phyloP scores from a whole-genome alignment of 2,329 filamentous ascomycete species.

The Dactylellina drechsleri region DNA sequence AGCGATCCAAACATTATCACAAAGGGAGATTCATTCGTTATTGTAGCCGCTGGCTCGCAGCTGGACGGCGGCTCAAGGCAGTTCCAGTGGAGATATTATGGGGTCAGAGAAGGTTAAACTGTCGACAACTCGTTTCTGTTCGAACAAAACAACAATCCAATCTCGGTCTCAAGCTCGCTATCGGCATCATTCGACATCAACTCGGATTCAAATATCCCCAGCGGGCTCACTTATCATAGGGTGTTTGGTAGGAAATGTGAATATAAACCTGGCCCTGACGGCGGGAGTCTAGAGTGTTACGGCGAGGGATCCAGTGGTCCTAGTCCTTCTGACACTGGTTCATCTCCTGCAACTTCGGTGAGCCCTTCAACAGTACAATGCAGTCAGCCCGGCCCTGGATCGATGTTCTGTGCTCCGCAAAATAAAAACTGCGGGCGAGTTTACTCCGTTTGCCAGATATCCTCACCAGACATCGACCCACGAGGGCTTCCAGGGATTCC shows the following conservation, averaged over 20 bases:
- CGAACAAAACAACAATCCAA: conserved; percentile 22
- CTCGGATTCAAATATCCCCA: conserved; percentile 1
- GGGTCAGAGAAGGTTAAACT: conserved; percentile 18
- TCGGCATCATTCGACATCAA: conserved; percentile 14
- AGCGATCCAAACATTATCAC: conserved; percentile 13
- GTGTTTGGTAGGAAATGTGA: conserved; percentile 27
- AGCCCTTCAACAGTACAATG: conserved; percentile 13
- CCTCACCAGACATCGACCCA: conserved; percentile 9
- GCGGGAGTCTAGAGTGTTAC: too few species aligned
- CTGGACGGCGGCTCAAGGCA: neutral
- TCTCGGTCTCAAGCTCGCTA: conserved; percentile 15
- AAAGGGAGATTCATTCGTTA: conserved; percentile 16
- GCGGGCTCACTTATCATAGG: neutral
- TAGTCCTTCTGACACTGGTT: too few species aligned
- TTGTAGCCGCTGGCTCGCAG: conserved; percentile 15
- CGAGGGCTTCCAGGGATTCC: conserved; percentile 8
- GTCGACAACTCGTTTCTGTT: conserved; percentile 23
- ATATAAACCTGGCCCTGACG: conserved; percentile 1
- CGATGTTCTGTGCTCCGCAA: conserved; percentile 18
- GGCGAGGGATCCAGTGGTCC: too few species aligned
- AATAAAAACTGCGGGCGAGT: conserved; percentile 23
- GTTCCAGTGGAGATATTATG: conserved; percentile 30
- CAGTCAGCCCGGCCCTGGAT: neutral
- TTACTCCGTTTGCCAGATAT: conserved; percentile 11
- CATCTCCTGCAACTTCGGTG: too few species aligned